Conservation (phyloP, 164 flowering plant species). For the Amborella trichopoda region DNA sequence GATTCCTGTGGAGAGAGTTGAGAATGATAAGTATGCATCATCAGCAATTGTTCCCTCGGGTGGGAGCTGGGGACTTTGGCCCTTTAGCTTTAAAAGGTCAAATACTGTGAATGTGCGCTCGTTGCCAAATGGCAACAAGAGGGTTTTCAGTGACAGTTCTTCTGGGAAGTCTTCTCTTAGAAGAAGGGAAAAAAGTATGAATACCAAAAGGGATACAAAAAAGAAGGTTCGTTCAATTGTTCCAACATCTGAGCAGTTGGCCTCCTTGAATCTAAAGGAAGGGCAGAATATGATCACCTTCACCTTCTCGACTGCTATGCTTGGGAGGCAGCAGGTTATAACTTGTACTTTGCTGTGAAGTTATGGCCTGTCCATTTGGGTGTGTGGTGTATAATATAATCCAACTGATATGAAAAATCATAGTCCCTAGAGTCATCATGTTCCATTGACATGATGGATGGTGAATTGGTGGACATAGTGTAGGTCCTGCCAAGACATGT, state of each 20-base stretch:
- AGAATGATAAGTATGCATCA: conserved; percentile 31
- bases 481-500: too few relatives aligned
- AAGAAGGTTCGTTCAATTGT: conserved; percentile 30
- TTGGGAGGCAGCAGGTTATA: conserved; percentile 85
- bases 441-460: too few relatives aligned
- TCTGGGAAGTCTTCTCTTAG: conserved; percentile 6
- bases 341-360: too few relatives aligned
- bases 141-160: conserved; percentile 14
- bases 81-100: conserved; percentile 45
- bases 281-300: conserved; percentile 69
- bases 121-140: conserved; percentile 7
- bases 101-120: conserved; percentile 16
- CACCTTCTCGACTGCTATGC: conserved; percentile 82
- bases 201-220: conserved; percentile 17
- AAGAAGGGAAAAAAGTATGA: conserved; percentile 7
- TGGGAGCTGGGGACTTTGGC: conserved; percentile 65
- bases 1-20: conserved; percentile 30
- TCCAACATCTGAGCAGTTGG: conserved; percentile 85
- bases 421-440: too few relatives aligned
- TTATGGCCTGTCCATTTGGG: too few relatives aligned
- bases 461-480: too few relatives aligned
- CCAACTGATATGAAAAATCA: too few relatives aligned
- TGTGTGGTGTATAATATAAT: too few relatives aligned
- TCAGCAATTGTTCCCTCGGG: conserved; percentile 19
- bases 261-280: conserved; percentile 70